Base-by-base conservation (phyloP, 2,329 filamentous ascomycete species). In the Penicillium sp. region DNA sequence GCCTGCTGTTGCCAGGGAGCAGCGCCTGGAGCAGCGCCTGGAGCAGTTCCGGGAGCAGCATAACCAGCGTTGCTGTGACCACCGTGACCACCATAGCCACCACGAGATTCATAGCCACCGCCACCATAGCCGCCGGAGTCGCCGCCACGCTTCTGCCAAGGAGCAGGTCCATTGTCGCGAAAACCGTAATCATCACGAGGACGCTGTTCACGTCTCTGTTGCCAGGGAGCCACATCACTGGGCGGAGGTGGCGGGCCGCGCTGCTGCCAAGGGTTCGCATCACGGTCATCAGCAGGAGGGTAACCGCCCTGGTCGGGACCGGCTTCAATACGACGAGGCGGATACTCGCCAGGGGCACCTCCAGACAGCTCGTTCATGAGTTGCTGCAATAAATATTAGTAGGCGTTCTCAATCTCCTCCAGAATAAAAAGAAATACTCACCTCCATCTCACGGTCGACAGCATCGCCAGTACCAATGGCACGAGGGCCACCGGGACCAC, bases 301-400 rank as follows among this genome's bases (percentile, higher is more conserved):
- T 75, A 75, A 44, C 72, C 61, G 24, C 55, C 75, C 74, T 86
- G 76, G 51, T 84, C 84, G 56, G 91, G 90, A 13, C 90, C 91
- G 61, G 89, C 91, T 78, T 96, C 95, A 70, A 99, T 96, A 62
- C 90, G 90, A 63, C 88, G 88, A 65, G 88, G 89, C 37, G 89
- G 78, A 46, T 83, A 80, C 47, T 79, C 84, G 52, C 79, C 76
- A 53, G 87, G 77, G 39, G 79, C 84, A 60, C 88, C 89, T 62
- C 91, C 91, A 61, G 89, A 91, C 66, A 98, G 86, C 82, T 98
- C 95, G 85, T 96, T 90, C 92, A 99, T 96, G 71, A 99, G 91
- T 87, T 93, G 89, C 90, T 91, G 65, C 10, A 54, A 43, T 6
- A 5, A 48, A 44, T 58, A 73, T 87, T 69, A 85, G 79, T 69